Evolutionary conservation across 2,329 filamentous ascomycete species (phyloP).

Genomic region (Diaporthe longicolla): DNA sequence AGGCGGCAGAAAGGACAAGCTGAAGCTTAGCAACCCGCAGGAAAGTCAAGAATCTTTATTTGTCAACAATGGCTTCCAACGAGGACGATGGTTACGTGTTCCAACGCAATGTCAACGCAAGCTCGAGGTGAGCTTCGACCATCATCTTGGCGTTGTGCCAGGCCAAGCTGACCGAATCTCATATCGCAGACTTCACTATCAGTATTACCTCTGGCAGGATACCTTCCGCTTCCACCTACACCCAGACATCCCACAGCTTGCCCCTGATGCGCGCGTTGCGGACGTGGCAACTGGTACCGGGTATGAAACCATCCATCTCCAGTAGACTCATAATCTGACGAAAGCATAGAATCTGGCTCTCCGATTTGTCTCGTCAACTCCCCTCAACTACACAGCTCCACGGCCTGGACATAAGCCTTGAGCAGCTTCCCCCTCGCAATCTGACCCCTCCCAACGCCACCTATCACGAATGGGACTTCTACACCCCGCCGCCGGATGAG

Average conservation of each 20-base stretch:
- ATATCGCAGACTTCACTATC: not conserved
- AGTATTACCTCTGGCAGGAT: constrained; percentile 24
- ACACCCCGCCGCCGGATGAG: constrained; percentile 44
- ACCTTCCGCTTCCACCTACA: constrained; percentile 5
- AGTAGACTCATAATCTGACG: not conserved
- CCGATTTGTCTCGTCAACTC: constrained; percentile 41
- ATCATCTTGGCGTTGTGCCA: not conserved
- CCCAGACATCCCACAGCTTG: not conserved
- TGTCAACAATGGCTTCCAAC: not conserved
- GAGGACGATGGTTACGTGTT: constrained; percentile 9
- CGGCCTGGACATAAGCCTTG: constrained; percentile 47
- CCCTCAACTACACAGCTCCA: constrained; percentile 42
- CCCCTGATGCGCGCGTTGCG: constrained; percentile 2
- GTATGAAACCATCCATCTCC: not conserved
- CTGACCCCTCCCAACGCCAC: constrained; percentile 44
- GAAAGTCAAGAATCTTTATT: no score
- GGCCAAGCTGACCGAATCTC: not conserved
- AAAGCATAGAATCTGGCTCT: constrained; percentile 42
- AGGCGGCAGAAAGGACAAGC: not conserved
- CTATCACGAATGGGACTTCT: constrained; percentile 46
- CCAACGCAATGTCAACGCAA: constrained; percentile 6
- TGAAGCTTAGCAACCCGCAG: no score
- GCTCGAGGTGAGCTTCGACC: not conserved
- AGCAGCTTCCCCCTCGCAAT: constrained; percentile 43
- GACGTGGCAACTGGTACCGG: constrained; percentile 19